Conservation (phyloP, 306 rosid species). For the Dalbergia cultrata region DNA sequence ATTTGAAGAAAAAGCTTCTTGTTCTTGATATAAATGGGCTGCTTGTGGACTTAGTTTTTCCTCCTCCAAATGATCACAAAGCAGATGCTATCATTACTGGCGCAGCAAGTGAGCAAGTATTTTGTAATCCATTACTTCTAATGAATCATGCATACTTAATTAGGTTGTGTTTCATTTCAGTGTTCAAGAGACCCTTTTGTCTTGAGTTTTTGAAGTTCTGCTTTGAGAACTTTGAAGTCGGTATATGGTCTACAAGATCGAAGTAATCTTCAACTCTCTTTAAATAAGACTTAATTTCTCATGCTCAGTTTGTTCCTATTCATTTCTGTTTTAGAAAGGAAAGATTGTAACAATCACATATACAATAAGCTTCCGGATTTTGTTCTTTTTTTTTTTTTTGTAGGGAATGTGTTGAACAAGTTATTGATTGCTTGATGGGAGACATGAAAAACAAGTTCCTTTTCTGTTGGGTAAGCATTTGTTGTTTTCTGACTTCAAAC, state of each 20-base stretch:
- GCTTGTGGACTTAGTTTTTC: conserved; percentile 69
- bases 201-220: conserved; percentile 81
- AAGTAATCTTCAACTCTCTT: conserved; percentile 58
- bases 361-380: conserved; percentile 10
- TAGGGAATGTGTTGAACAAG: conserved; percentile 64
- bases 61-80: conserved; percentile 62
- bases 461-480: conserved; percentile 78
- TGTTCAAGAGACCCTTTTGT: conserved; percentile 80
- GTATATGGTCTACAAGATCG: conserved; percentile 78
- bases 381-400: background rate
- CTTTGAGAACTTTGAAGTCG: conserved; percentile 81
- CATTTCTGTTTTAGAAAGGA: no score
- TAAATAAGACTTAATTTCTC: background rate
- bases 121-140: conserved; percentile 28
- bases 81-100: conserved; percentile 62
- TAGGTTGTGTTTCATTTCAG: conserved; percentile 55
- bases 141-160: conserved; percentile 26
- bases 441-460: conserved; percentile 65
- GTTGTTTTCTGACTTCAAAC: background rate
- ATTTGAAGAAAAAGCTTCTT: conserved; percentile 70
- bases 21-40: conserved; percentile 85
- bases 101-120: conserved; percentile 51
- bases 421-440: conserved; percentile 67
- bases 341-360: background rate
- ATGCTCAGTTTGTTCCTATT: background rate